Base-by-base conservation (phyloP, 1,284 basidiomycete genomes). In the Vanrija pseudolonga region DNA sequence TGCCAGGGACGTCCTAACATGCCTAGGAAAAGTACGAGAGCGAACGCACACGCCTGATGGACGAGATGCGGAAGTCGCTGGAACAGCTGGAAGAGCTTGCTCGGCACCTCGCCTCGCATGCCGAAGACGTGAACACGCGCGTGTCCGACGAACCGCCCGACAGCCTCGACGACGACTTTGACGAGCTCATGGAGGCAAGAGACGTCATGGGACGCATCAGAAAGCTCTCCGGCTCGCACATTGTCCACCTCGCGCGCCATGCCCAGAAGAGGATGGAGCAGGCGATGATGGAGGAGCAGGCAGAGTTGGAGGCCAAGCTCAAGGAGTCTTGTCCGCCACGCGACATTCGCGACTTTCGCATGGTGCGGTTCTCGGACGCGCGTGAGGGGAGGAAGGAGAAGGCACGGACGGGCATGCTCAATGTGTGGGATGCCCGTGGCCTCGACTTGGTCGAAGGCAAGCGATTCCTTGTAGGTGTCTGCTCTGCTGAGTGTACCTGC, bases 381-480 rank as follows among this genome's bases (percentile, higher is more conserved):
- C 78, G 77, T 24, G 82, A 82, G 32, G 65, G 66, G 1, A 78
- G 79, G 55, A 77, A 79, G 56, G 81, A 81, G 15, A 77, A 80
- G 5, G 78, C 40, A 37, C 82, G 89, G 17, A 79, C 75, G 1
- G 90, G 84, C 0, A 87, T 90, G 68, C 64, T 96, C 46, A 93
- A 87, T 0, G 82, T 92, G 1, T 94, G 90, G 90, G 89, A 95
- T 65, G 85, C 84, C 1, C 75, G 84, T 5, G 78, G 76, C 9
- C 63, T 88, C 26, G 69, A 78, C 3, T 83, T 94, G 61, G 75
- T 79, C 32, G 79, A 82, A 24, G 88, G 88, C 0, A 82, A 85
- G 67, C 77, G 84, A 47, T 95, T 88, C 68, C 65, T 87, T 62
- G 90, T 72, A 63, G 66, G 59, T 11, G 12, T 7, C 14, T 8